Base-by-base conservation (phyloP, 1,284 basidiomycete genomes). In the Singerocomus inundabilis region DNA sequence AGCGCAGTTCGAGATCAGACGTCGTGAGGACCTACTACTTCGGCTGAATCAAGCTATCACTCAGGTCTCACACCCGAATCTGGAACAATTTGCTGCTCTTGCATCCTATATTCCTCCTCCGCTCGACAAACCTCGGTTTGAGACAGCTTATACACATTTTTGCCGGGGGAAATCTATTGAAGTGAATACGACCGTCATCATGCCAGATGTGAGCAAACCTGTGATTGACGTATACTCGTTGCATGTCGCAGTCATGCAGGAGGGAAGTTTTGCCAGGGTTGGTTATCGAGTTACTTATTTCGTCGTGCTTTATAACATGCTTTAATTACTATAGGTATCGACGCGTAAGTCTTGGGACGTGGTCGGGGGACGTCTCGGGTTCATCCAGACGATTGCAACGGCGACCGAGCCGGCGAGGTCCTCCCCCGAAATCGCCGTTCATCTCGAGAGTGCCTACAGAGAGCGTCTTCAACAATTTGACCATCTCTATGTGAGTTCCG, bases 391-490 rank as follows among this genome's bases (percentile, higher is more conserved):
- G 29, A 40, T 53, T 31, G 54, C 54, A n/a, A 65, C 58, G n/a
- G 52, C 54, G 21, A 52, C 52, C 7, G 51, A 60, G 44, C 56
- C 58, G 26, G 64, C 64, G 3, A 48, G 49, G 46, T 67, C 51
- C 16, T 60, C 66, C 7, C 41, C 46, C 30, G 62, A 64, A 42
- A 54, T 67, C 40, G 63, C 66, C 11, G 36, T 18, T 38, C 66
- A 67, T 31, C 44, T 67, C 11, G 55, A 67, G 42, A 64, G 60
- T 31, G 54, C 31, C 1, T 70, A 67, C 55, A 56, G 36, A 44
- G 63, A 69, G 44, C 61, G 65, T 24, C 61, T 69, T 34, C 56
- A 67, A 43, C 61, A 69, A 54, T 70, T 69, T 49, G 64, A 69
- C 51, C 67, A 67, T 46, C 61, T 66, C 52, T 69, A 67, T 50